phyloP scores from a whole-genome alignment of 2,329 filamentous ascomycete genomes.

The Cytospora paraplurivora region DNA sequence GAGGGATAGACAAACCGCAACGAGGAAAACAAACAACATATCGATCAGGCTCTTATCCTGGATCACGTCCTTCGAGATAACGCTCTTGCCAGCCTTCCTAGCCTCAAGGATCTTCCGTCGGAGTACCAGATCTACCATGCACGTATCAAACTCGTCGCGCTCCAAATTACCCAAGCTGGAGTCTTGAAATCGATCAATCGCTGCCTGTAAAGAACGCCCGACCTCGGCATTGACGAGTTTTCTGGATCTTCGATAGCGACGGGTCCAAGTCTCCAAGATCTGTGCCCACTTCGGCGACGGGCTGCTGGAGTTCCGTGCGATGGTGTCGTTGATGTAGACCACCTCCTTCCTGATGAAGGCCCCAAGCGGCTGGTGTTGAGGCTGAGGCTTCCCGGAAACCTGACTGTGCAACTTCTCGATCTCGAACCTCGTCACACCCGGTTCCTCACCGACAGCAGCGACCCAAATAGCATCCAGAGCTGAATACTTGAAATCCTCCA shows the following conservation, averaged over 20 bases:
- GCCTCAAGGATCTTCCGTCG: conserved; percentile 38
- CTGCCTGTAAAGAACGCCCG: conserved; percentile 31
- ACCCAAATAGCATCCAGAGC: conserved; percentile 45
- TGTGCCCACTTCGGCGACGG: conserved; percentile 1
- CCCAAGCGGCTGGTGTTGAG: conserved; percentile 22
- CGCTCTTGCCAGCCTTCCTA: conserved; percentile 36
- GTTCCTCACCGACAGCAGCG: conserved; percentile 40
- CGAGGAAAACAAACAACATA: conserved; percentile 33
- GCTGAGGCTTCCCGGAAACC: background rate
- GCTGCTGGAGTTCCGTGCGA: conserved; percentile 8
- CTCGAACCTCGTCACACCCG: conserved; percentile 35
- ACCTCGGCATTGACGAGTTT: conserved; percentile 32
- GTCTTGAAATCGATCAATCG: conserved; percentile 31
- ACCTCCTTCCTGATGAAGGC: conserved; percentile 13
- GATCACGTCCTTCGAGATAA: conserved; percentile 30
- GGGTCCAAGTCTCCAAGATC: conserved; percentile 22
- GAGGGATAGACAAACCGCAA: conserved; percentile 30
- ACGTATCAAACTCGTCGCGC: conserved; percentile 36
- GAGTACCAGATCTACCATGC: conserved; percentile 42
- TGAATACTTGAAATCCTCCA: conserved; percentile 39
- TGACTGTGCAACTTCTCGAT: conserved; percentile 30
- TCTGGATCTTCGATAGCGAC: conserved; percentile 30
- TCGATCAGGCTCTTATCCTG: conserved; percentile 35
- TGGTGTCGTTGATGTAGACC: conserved; percentile 3
- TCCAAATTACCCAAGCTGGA: conserved; percentile 30